Conservation (phyloP, 164 flowering plant species). For the Umbellularia californica region DNA sequence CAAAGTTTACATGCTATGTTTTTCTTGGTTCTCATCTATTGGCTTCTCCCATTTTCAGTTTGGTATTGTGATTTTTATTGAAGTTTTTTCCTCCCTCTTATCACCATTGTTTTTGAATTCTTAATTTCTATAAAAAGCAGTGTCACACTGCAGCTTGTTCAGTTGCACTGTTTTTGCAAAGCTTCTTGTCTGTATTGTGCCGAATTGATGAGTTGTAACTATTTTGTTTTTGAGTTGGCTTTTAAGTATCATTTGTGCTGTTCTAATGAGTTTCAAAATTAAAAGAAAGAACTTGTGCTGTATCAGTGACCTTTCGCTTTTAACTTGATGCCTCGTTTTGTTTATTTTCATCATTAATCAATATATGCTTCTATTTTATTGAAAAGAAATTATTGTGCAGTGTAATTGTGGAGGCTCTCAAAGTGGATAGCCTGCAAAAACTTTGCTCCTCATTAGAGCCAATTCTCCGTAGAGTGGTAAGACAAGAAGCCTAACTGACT, state of each 20-base stretch:
- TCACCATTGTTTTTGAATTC: background rate
- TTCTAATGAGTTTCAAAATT: background rate
- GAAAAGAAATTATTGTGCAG: constrained; percentile 45
- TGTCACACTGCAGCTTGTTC: background rate
- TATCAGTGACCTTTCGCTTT: background rate
- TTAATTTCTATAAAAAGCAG: background rate
- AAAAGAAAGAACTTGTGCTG: background rate
- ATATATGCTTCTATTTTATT: constrained; percentile 11
- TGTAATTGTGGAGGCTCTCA: constrained; percentile 97
- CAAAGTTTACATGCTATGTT: too few species aligned
- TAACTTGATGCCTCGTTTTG: background rate
- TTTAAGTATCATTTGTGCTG: background rate
- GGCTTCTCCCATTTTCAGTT: background rate
- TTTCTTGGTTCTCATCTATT: too few species aligned
- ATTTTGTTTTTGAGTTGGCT: background rate
- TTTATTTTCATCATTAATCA: too few species aligned
- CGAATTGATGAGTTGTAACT: background rate
- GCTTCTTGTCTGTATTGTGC: background rate
- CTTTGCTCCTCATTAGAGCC: constrained; percentile 99
- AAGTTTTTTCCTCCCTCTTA: background rate
- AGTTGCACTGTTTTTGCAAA: background rate
- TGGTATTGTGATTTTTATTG: background rate
- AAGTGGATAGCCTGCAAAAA: constrained; percentile 90
- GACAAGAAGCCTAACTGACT: constrained; percentile 21
- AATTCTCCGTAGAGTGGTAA: constrained; percentile 96